phyloP scores from a whole-genome alignment of 371 early-diverging fungal species.

The Mortierella sp. region DNA sequence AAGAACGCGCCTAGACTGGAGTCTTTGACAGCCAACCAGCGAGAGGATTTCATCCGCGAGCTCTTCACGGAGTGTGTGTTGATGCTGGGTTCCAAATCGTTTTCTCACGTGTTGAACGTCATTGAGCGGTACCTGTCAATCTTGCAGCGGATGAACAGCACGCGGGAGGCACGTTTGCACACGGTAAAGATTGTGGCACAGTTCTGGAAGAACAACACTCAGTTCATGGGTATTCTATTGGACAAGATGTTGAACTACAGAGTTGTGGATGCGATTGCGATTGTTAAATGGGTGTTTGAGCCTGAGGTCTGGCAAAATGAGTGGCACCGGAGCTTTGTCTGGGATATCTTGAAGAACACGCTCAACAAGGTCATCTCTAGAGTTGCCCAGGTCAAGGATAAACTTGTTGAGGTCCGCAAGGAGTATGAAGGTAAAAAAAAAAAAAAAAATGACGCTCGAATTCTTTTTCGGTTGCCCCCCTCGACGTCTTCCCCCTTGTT shows the following conservation, averaged over 20 bases:
- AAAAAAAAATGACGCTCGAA: neutral
- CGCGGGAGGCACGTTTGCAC: slow-evolving; percentile 70
- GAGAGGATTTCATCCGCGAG: slow-evolving; percentile 68
- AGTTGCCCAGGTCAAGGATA: slow-evolving; percentile 77
- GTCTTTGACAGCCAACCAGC: slow-evolving; percentile 53
- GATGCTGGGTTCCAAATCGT: slow-evolving; percentile 90
- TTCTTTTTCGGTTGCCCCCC: neutral
- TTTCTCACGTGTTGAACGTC: slow-evolving; percentile 91
- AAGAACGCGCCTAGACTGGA: slow-evolving; percentile 52
- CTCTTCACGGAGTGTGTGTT: slow-evolving; percentile 85
- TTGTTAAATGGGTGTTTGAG: slow-evolving; percentile 82
- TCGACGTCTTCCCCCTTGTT: too few species aligned
- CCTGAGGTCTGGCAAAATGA: slow-evolving; percentile 64
- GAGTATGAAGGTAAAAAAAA: slow-evolving; percentile 43
- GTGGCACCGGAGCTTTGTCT: slow-evolving; percentile 69
- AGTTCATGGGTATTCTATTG: slow-evolving; percentile 88
- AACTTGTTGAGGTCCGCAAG: slow-evolving; percentile 58
- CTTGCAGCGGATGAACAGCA: slow-evolving; percentile 70
- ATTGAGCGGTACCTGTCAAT: slow-evolving; percentile 85
- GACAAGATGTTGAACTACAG: slow-evolving; percentile 95
- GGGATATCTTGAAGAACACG: slow-evolving; percentile 85
- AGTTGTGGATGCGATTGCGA: slow-evolving; percentile 84
- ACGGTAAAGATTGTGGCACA: slow-evolving; percentile 80
- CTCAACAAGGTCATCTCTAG: slow-evolving; percentile 85
- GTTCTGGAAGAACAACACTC: slow-evolving; percentile 89